Evolutionary conservation across 805 yeast genomes (phyloP).

Genomic region (Metschnikowia gruessii): DNA sequence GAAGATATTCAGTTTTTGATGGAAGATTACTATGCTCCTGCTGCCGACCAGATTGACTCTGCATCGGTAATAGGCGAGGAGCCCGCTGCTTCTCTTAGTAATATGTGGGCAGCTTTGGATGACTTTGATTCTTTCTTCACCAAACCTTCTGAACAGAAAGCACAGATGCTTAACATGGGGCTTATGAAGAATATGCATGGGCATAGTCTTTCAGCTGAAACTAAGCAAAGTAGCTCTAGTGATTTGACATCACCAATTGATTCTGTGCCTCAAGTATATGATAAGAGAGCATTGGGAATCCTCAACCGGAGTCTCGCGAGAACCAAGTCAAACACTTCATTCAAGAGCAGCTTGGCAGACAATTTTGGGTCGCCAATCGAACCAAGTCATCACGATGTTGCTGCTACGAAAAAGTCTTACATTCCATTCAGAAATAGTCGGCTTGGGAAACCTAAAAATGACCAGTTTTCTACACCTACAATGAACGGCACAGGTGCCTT

Average conservation of each 20-base stretch:
- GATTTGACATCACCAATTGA: conserved; percentile 53
- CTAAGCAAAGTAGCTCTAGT: conserved; percentile 46
- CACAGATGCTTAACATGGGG: conserved; percentile 13
- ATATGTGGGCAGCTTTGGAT: conserved; percentile 91
- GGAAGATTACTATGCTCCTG: conserved; percentile 52
- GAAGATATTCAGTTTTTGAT: conserved; percentile 52
- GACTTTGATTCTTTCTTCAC: conserved; percentile 87
- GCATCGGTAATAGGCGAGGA: conserved; percentile 53
- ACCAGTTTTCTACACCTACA: conserved; percentile 15
- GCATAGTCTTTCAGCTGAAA: conserved; percentile 59
- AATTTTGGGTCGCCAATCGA: conserved; percentile 38
- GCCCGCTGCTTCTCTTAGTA: conserved; percentile 72
- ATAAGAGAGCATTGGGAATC: conserved; percentile 74
- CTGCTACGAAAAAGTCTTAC: conserved; percentile 33
- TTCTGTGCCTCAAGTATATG: conserved; percentile 75
- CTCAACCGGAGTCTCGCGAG: conserved; percentile 70
- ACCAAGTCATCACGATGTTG: conserved; percentile 15
- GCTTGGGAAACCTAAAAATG: conserved; percentile 21
- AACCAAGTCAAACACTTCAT: conserved; percentile 72
- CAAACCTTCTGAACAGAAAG: conserved; percentile 42
- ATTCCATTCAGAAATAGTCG: conserved; percentile 41
- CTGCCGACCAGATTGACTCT: conserved; percentile 41
- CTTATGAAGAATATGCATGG: conserved; percentile 10
- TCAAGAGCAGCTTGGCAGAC: conserved; percentile 72
- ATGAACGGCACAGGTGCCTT: conserved; percentile 9